Evolutionary conservation across 1,139 yeast genomes (phyloP), one percentile per base, ranked within the genome.

Genomic region (Sugiyamaella paludigena): DNA sequence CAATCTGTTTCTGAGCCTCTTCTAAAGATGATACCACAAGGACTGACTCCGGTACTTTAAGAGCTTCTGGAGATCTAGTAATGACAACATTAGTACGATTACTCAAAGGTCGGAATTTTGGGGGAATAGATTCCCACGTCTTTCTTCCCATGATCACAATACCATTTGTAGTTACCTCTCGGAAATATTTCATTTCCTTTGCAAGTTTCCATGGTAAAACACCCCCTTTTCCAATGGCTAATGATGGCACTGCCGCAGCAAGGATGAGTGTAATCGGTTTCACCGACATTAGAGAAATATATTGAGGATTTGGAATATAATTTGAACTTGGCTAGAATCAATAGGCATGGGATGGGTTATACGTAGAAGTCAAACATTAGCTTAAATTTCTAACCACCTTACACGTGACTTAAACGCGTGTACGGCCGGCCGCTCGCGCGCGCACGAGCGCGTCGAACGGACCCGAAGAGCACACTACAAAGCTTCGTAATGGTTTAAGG

Each of bases 131-230:
- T 34, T 89, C 94, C 96, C 98, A 92, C 1, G 98, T 92, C 63
- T 83, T 85, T 49, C 97, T 76, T 5, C 99, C 99, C 99, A 94
- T 92, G 8, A 94, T 76, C 11, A 94, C 98, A 0, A 89, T 95
- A 60, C 91, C 87, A 1, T 58, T 58, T 3, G 82, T 70, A 0
- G 98, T 92, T 13, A 87, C 84, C 48, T 80, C 79, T 52, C 80
- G 78, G 72, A 92, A 92, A 65, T 84, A 92, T 61, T 80, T 80
- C 83, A 94, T 87, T 66, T 92, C 99, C 49, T 83, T 77, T 48
- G 81, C 75, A 30, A 92, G 74, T 45, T 84, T 75, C 99, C 99
- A 92, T 7, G 99, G 98, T 55, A 92, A 72, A 47, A 75, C 70
- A 1, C 96, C 96, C 45, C 83, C 77, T 62, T 71, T 72, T 0